Evolutionary conservation across 2,329 filamentous ascomycete species (phyloP).

Genomic region (Acrocalymma vagum): DNA sequence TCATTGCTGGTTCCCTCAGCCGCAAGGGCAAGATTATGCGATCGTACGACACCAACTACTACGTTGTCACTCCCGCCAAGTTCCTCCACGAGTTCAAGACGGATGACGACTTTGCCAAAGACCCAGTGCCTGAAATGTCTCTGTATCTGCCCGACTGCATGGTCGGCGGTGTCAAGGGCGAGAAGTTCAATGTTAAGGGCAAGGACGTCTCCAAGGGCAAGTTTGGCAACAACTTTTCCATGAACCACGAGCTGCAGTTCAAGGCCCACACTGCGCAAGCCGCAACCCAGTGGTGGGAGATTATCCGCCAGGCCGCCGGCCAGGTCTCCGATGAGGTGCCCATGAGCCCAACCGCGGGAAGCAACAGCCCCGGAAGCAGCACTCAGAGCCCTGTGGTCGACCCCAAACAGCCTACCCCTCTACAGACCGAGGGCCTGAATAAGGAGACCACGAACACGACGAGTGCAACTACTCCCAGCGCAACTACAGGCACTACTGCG

Average conservation of each 20-base stretch:
- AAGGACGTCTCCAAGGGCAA: constrained; percentile 85
- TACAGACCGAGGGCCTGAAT: constrained; percentile 44
- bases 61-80: constrained; percentile 86
- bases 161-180: constrained; percentile 74
- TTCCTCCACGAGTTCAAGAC: constrained; percentile 98
- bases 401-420: constrained; percentile 31
- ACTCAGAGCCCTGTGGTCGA: constrained; percentile 14
- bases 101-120: constrained; percentile 75
- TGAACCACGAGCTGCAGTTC: constrained; percentile 82
- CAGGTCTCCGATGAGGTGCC: constrained; percentile 52
- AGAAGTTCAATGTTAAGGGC: constrained; percentile 94
- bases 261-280: constrained; percentile 84
- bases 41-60: constrained; percentile 82
- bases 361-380: constrained; percentile 21
- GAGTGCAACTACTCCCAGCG: constrained; percentile 23
- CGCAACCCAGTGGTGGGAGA: constrained; percentile 83
- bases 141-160: constrained; percentile 92
- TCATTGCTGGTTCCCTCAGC: constrained; percentile 89
- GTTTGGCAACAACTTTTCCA: constrained; percentile 81
- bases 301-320: constrained; percentile 71
- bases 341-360: constrained; percentile 42
- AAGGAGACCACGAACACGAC: constrained; percentile 22
- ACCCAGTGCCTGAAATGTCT: constrained; percentile 84
- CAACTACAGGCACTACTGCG: constrained; percentile 8
- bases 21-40: constrained; percentile 90